Evolutionary conservation across 2,329 filamentous ascomycete species (phyloP).

Genomic region (Conoideocrella luteorostrata): DNA sequence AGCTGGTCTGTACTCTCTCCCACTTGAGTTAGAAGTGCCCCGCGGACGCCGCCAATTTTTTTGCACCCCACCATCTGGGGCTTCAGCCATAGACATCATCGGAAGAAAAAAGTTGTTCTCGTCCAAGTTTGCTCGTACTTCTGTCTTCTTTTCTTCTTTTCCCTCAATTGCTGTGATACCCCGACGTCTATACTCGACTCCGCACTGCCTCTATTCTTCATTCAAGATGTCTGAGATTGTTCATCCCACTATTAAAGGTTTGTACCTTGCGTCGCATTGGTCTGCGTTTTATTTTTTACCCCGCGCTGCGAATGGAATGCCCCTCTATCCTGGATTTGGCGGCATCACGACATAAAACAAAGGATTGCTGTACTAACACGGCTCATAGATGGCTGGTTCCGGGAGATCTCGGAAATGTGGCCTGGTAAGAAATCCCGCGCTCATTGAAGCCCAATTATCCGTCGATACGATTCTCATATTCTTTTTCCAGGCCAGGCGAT

Average conservation of each 20-base stretch:
- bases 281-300: neutral
- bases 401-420: conserved; percentile 98
- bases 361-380: conserved; percentile 1
- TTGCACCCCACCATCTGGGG: conserved; percentile 4
- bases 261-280: conserved; percentile 6
- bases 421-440: conserved; percentile 45
- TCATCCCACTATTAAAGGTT: conserved; percentile 70
- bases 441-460: neutral
- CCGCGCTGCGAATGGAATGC: neutral
- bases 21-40: too few species aligned
- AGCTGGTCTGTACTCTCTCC: too few species aligned
- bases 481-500: conserved; percentile 75
- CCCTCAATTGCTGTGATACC: conserved; percentile 4
- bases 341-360: neutral
- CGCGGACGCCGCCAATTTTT: conserved; percentile 7
- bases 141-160: neutral
- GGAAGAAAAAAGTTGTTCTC: conserved; percentile 5
- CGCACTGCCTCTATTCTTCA: conserved; percentile 6
- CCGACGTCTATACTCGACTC: conserved; percentile 6
- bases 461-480: conserved; percentile 7
- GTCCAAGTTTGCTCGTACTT: neutral
- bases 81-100: conserved; percentile 5
- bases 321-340: neutral
- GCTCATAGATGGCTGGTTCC: conserved; percentile 93
- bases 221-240: conserved; percentile 58